phyloP scores from a whole-genome alignment of 495 filamentous ascomycete species.

The Hamigera avellanea region DNA sequence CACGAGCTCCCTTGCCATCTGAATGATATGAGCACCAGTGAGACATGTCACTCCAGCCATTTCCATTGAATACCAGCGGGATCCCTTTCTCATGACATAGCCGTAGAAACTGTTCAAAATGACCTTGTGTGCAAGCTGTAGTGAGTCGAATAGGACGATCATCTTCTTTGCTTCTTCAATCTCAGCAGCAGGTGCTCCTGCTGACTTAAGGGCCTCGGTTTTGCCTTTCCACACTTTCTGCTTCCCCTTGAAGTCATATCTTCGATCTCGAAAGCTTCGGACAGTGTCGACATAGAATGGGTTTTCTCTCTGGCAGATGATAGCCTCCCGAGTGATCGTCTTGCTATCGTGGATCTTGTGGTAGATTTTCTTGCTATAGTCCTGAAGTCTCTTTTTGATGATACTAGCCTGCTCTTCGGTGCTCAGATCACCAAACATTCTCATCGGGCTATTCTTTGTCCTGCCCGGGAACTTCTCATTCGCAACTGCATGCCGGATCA shows the following conservation, averaged over 20 bases:
- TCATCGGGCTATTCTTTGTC: constrained; percentile 52
- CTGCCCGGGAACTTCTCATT: constrained; percentile 84
- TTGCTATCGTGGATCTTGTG: constrained; percentile 97
- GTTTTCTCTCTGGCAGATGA: constrained; percentile 97
- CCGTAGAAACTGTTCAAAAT: constrained; percentile 99
- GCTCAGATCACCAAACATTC: constrained; percentile 71
- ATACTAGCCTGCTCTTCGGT: constrained; percentile 72
- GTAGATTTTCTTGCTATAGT: constrained; percentile 98
- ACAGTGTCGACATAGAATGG: constrained; percentile 98
- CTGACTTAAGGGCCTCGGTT: constrained; percentile 69
- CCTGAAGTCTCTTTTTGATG: constrained; percentile 76
- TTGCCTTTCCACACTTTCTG: constrained; percentile 99
- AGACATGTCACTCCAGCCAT: constrained; percentile 99
- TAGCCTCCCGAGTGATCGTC: constrained; percentile 87
- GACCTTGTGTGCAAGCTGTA: constrained; percentile 96
- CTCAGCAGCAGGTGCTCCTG: constrained; percentile 64
- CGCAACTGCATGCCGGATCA: constrained; percentile 87
- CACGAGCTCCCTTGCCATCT: constrained; percentile 88
- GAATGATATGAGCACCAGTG: constrained; percentile 94
- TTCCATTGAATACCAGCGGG: constrained; percentile 98
- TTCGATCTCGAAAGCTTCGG: constrained; percentile 84
- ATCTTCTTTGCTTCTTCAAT: constrained; percentile 97
- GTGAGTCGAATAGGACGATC: constrained; percentile 90
- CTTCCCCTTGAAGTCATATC: constrained; percentile 96
- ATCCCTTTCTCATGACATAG: constrained; percentile 98